phyloP scores from a whole-genome alignment of 176 grass and related monocot genomes.

The Carex cristatella region DNA sequence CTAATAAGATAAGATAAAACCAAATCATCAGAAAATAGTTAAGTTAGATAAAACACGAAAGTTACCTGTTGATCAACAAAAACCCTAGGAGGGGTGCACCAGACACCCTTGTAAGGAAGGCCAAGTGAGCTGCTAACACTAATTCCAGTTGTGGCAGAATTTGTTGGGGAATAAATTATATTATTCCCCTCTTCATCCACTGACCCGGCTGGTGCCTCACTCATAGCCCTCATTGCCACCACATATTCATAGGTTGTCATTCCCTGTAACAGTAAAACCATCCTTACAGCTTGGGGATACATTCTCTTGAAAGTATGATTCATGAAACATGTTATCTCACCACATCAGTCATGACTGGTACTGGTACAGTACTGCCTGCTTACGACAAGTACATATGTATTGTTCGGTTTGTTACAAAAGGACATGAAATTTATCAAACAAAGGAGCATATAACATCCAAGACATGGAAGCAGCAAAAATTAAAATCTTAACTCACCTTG shows the following conservation, averaged over 20 bases:
- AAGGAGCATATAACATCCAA: background rate
- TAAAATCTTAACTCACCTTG: constrained; percentile 48
- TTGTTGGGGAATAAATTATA: constrained; percentile 79
- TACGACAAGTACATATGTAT: background rate
- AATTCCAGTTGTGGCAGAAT: constrained; percentile 94
- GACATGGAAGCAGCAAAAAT: background rate
- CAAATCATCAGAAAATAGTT: background rate
- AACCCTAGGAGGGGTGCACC: constrained; percentile 98
- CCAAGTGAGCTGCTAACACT: constrained; percentile 85
- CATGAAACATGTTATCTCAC: background rate
- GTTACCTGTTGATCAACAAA: constrained; percentile 68
- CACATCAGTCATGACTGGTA: background rate
- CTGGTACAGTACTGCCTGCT: background rate
- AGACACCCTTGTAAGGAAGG: constrained; percentile 87
- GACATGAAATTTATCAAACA: background rate
- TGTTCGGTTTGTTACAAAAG: background rate
- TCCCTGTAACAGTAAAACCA: constrained; percentile 47
- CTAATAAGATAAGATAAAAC: background rate
- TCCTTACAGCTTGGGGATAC: background rate
- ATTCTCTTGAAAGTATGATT: background rate
- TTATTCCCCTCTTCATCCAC: constrained; percentile 74
- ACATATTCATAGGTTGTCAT: constrained; percentile 98
- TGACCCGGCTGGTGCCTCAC: constrained; percentile 66
- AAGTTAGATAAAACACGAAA: background rate
- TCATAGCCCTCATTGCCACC: constrained; percentile 97